These are phyloP conservation scores for Elsinoe necatrix DNA, from an alignment of 2,329 filamentous ascomycete genomes.

Conservation along the genomic window DNA sequence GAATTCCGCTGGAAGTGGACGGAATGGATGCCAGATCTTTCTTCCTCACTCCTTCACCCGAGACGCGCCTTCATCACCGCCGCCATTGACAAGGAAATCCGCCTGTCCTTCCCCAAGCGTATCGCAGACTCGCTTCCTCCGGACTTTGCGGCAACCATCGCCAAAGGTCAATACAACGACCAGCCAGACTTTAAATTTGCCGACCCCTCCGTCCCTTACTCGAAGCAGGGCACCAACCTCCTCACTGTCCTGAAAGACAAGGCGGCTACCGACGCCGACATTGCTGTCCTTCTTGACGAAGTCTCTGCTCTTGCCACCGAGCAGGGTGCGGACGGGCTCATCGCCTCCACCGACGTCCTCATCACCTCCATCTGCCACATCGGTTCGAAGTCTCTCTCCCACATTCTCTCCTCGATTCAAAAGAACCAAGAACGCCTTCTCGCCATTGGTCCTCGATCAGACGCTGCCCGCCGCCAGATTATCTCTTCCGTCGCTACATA, in stretches of 20 bases:
- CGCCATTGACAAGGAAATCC: constrained; percentile 90
- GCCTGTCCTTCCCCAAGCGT: constrained; percentile 88
- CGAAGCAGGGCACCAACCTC: constrained; percentile 74
- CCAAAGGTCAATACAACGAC: constrained; percentile 84
- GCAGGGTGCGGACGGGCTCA: constrained; percentile 61
- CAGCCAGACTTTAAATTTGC: constrained; percentile 92
- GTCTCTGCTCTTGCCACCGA: constrained; percentile 73
- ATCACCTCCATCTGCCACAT: constrained; percentile 89
- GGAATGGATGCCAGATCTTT: constrained; percentile 86
- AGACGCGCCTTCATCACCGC: constrained; percentile 90
- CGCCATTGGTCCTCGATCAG: constrained; percentile 64
- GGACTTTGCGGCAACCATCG: constrained; percentile 71
- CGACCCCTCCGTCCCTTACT: constrained; percentile 66
- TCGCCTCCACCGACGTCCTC: constrained; percentile 87
- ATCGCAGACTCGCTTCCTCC: constrained; percentile 89
- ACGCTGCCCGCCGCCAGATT: constrained; percentile 75
- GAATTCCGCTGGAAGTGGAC: constrained; percentile 99
- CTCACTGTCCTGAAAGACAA: constrained; percentile 74
- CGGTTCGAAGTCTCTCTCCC: constrained; percentile 90
- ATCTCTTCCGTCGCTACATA: constrained; percentile 84
- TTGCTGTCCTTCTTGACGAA: constrained; percentile 69
- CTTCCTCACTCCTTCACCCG: constrained; percentile 67
- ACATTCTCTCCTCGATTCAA: constrained; percentile 92
- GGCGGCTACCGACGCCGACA: constrained; percentile 65
- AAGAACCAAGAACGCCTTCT: constrained; percentile 84